Evolutionary conservation across 1,139 yeast species (phyloP), one percentile per base, ranked within the genome.

Genomic region (Pneumocystis carinii): DNA sequence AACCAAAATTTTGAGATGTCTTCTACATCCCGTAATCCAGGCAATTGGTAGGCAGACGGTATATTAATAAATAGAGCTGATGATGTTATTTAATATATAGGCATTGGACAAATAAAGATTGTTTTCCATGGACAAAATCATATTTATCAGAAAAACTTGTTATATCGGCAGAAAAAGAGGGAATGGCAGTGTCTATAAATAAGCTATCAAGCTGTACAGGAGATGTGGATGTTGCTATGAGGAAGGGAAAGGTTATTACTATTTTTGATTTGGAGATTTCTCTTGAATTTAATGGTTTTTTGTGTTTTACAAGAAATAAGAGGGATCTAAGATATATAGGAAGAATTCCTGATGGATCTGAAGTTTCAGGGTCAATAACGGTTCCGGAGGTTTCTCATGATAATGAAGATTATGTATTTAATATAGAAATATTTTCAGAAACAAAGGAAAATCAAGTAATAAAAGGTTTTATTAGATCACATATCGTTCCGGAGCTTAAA

Each of bases 81-180:
- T 14, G 60, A 55, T 14, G 57, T 60, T 62, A 60, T 63, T 39
- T 64, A 60, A 24, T 59, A 37, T 63, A 60, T 62, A 72, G 75
- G 98, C 98, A 92, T 79, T 92, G 98, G 98, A 97, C 92, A 67
- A 97, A 92, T 76, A 92, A 92, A 75, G 92, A 92, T 79, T 92
- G 98, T 76, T 81, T 90, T 66, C 84, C 82, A 67, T 92, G 98
- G 98, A 80, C 96, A 15, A 83, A 83, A 67, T 80, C 81, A 60
- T 92, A 90, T 74, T 87, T 92, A 73, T 74, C 77, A 60, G 80
- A 81, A 61, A 80, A 82, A 62, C 76, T 90, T 58, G 76, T 85
- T 1, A 68, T 83, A 59, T 67, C 73, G 7, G 81, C 78, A n/a
- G 66, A 72, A 36, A 75, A 73, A 24, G 76, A 70, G 15, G 75